Base-by-base conservation (phyloP, 176 grass and related monocot species). In the Carex kokanica region DNA sequence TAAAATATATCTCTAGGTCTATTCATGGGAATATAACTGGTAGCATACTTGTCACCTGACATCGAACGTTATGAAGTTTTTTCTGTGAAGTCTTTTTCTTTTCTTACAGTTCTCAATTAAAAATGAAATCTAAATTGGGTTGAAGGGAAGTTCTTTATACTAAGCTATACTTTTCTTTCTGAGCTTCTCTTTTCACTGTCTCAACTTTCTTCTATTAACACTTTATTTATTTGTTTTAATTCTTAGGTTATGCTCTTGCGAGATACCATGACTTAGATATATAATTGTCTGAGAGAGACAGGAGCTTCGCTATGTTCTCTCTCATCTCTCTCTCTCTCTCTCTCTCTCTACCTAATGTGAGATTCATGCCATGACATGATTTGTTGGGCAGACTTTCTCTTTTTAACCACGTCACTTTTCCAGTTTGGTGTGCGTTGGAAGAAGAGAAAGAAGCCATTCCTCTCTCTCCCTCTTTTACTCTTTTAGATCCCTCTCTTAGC, bases 331-430 rank as follows among this genome's bases (percentile, higher is more conserved):
- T 75, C 40, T 75, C 36, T 25, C 25, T 38, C 36, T 38, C 36
- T 38, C 27, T 27, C 27, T 27, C 71, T 75, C 71, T 51, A 49
- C 21, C 16, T 29, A 9, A 25, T 68, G 40, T 51, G n/a, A 83
- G 40, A 61, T 56, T 17, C 29, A 55, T 68, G n/a, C 7, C 10
- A 64, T 49, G 25, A 54, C 43, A 23, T 70, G 60, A 58, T 52
- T 27, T 69, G 11, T 64, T 49, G 16, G 27, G 65, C 53, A 69
- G 34, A 72, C 91, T 88, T 88, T 82, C 85, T 89, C 92, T 84
- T 84, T 65, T 60, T 91, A 86, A 94, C 85, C 52, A 85, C 89
- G 92, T 86, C 90, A 88, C 71, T 74, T 84, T 82, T 82, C 78
- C 60, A 73, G 85, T 83, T 85, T 88, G 87, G 87, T 79, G 87